A percentile compares a stretch with the other conserved stretches of the same genome.
Conservation (phyloP, 73 alveolate species). For the Strombidium stylifer region DNA sequence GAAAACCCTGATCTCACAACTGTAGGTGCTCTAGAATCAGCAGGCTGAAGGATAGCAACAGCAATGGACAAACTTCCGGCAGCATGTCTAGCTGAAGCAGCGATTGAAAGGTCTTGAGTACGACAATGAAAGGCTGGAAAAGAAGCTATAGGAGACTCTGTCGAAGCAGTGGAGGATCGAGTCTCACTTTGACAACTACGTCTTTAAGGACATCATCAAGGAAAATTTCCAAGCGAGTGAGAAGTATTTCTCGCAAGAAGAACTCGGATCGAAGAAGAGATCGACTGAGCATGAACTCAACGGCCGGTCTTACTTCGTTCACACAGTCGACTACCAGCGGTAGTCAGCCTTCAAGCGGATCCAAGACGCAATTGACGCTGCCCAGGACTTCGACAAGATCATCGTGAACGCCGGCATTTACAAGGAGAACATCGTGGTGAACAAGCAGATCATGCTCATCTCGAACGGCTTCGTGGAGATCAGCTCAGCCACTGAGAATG, state of each 20-base stretch:
- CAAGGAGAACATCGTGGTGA: constrained; percentile 7
- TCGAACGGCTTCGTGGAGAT: constrained; percentile 39
- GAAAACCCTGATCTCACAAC: too few relatives aligned
- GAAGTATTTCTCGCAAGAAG: not conserved
- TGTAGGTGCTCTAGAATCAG: too few relatives aligned
- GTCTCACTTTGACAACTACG: not conserved
- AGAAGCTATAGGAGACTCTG: not conserved
- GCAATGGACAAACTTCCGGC: too few relatives aligned
- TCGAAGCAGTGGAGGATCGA: constrained; percentile 18
- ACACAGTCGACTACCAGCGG: constrained; percentile 18
- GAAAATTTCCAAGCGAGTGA: not conserved
- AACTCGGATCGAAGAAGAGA: too few relatives aligned
- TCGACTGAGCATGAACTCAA: too few relatives aligned
- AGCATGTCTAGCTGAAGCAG: too few relatives aligned
- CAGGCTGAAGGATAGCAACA: too few relatives aligned
- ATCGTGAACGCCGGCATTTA: constrained; percentile 25
- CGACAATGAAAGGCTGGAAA: constrained; percentile 8
- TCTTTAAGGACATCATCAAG: not conserved
- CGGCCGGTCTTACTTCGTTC: constrained; percentile 9
- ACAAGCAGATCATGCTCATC: constrained; percentile 4
- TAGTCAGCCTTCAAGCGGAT: constrained; percentile 5
- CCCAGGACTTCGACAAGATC: constrained; percentile 26
- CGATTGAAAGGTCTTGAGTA: constrained; percentile 10
- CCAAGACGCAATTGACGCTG: constrained; percentile 29
- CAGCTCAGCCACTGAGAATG: constrained; percentile 3